Evolutionary conservation across 1,284 basidiomycete genomes (phyloP).

Genomic region (Cystobasidium sp.): DNA sequence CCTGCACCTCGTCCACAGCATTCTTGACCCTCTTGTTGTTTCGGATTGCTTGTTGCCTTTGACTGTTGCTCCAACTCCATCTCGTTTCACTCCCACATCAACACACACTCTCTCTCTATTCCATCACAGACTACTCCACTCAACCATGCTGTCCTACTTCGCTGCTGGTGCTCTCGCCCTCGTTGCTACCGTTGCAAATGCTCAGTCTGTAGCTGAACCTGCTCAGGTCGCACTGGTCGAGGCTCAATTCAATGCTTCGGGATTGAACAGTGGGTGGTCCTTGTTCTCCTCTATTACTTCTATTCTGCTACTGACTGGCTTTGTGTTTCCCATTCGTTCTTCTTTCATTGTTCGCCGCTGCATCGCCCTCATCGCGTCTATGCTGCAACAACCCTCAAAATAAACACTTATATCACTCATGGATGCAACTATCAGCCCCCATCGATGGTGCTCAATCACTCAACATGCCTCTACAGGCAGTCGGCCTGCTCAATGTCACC

Average conservation of each 20-base stretch:
- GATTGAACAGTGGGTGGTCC: constrained; percentile 43
- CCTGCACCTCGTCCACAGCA: too few species aligned
- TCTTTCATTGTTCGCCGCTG: not conserved
- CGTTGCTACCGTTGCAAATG: constrained; percentile 23
- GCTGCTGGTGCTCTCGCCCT: constrained; percentile 31
- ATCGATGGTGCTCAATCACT: constrained; percentile 47
- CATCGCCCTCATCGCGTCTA: not conserved
- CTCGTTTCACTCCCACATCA: not conserved
- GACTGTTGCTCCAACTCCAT: not conserved
- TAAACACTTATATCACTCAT: not conserved
- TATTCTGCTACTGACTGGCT: too few species aligned
- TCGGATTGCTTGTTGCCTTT: not conserved
- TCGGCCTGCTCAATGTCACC: constrained; percentile 46
- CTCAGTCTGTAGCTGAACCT: constrained; percentile 32
- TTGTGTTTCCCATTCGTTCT: not conserved
- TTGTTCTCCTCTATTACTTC: too few species aligned
- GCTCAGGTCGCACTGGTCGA: constrained; percentile 45
- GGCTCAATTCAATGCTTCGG: constrained; percentile 49
- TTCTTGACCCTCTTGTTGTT: too few species aligned
- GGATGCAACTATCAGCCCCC: constrained; percentile 3
- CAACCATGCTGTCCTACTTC: constrained; percentile 34
- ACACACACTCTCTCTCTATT: constrained; percentile 32
- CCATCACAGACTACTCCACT: not conserved
- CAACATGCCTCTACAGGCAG: constrained; percentile 47
- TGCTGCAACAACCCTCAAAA: constrained; percentile 10